phyloP scores from a whole-genome alignment of 2,329 filamentous ascomycete genomes.

The Diaporthe eres region DNA sequence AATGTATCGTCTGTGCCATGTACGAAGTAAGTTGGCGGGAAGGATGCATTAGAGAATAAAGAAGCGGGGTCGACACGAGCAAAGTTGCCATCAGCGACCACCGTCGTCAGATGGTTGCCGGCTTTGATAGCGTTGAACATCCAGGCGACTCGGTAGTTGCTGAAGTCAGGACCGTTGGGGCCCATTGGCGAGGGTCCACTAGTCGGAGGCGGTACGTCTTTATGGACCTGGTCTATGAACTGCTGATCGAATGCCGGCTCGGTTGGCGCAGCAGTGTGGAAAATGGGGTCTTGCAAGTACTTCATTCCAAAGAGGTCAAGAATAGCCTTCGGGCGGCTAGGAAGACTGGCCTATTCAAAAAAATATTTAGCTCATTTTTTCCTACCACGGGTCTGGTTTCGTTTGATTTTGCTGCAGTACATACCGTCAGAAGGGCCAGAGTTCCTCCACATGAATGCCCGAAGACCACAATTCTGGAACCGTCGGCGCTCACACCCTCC shows the following conservation, averaged over 20 bases:
- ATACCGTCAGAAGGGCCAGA: not conserved
- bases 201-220: not conserved
- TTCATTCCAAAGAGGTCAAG: conserved; percentile 1
- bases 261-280: not conserved
- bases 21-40: not conserved
- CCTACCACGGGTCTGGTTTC: no score
- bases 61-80: not conserved
- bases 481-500: not conserved
- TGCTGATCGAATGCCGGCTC: not conserved
- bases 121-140: conserved; percentile 1
- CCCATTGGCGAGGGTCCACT: not conserved
- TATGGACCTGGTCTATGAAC: not conserved
- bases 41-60: not conserved
- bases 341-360: not conserved
- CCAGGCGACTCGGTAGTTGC: not conserved
- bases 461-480: not conserved
- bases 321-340: not conserved
- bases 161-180: not conserved
- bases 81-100: not conserved
- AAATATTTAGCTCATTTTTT: not conserved
- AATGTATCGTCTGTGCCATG: not conserved
- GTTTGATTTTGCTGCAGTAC: not conserved
- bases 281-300: not conserved
- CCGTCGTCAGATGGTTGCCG: not conserved
- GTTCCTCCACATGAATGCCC: not conserved